Evolutionary conservation across 2,329 filamentous ascomycete species (phyloP).

Genomic region (Plenodomus lindquistii): DNA sequence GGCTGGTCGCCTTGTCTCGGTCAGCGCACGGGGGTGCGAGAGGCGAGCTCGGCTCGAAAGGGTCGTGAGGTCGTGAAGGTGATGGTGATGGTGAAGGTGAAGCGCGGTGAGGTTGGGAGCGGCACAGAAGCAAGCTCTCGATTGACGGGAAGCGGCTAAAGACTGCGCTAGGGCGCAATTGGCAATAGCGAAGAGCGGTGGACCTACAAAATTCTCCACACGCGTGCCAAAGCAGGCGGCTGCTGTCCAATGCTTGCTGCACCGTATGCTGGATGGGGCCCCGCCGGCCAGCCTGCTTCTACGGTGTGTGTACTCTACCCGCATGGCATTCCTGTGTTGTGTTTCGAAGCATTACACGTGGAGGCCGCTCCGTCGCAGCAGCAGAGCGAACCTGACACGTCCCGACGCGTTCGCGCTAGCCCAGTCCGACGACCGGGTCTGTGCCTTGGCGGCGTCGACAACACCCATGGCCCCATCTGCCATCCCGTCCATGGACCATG

Average conservation of each 20-base stretch:
- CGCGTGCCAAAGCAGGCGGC: constrained; percentile 7
- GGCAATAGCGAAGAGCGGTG: constrained; percentile 6
- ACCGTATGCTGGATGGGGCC: constrained; percentile 2
- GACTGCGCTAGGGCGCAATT: constrained; percentile 9
- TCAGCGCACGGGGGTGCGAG: constrained; percentile 33
- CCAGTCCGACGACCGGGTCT: constrained; percentile 10
- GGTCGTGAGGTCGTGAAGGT: constrained; percentile 28
- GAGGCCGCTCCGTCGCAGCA: constrained; percentile 6
- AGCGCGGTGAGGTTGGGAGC: constrained; percentile 20
- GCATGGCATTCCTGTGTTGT: constrained; percentile 8
- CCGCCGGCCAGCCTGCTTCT: constrained; percentile 1
- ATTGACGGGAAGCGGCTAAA: background rate
- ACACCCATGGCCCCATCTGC: background rate
- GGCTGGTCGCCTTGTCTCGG: constrained; percentile 11
- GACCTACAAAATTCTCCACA: constrained; percentile 8
- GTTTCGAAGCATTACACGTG: constrained; percentile 7
- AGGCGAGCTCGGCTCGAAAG: constrained; percentile 25
- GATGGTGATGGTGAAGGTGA: constrained; percentile 15
- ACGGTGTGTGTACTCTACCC: too few relatives aligned
- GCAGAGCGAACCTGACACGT: constrained; percentile 23
- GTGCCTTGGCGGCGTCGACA: constrained; percentile 6
- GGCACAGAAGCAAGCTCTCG: constrained; percentile 1
- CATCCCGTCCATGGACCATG: constrained; percentile 4
- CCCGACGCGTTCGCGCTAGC: constrained; percentile 18
- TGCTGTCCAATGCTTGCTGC: constrained; percentile 5